These are phyloP conservation scores for Neofusicoccum parvum DNA, from an alignment of 2,329 filamentous ascomycete species.

Conservation along the genomic window DNA sequence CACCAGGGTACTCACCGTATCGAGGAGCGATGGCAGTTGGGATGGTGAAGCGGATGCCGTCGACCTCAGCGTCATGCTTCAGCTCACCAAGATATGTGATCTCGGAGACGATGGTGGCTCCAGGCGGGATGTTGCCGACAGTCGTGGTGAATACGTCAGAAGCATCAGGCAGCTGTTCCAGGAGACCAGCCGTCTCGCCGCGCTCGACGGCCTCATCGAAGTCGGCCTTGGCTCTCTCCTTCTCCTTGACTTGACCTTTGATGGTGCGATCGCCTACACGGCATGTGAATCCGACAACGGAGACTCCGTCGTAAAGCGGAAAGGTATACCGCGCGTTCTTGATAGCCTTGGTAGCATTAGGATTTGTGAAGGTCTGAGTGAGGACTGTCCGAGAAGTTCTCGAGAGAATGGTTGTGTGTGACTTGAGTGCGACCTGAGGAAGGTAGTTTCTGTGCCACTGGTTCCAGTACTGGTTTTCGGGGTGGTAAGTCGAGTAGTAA, in stretches of 20 bases:
- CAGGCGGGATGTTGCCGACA: constrained; percentile 67
- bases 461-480: neutral
- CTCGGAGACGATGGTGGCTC: constrained; percentile 59
- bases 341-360: constrained; percentile 48
- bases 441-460: constrained; percentile 45
- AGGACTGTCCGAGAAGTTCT: constrained; percentile 56
- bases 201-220: constrained; percentile 61
- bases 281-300: constrained; percentile 68
- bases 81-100: constrained; percentile 71
- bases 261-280: constrained; percentile 63
- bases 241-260: constrained; percentile 68
- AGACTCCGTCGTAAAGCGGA: constrained; percentile 72
- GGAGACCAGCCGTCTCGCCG: constrained; percentile 65
- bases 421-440: constrained; percentile 60
- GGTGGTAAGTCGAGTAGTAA: constrained; percentile 29
- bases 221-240: constrained; percentile 59
- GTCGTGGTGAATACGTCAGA: constrained; percentile 69
- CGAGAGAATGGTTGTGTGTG: constrained; percentile 63
- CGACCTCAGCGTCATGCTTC: constrained; percentile 69
- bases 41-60: constrained; percentile 70
- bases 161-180: constrained; percentile 63
- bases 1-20: constrained; percentile 57
- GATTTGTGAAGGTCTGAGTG: constrained; percentile 65
- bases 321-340: constrained; percentile 67
- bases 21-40: constrained; percentile 68